These are phyloP conservation scores for Exsudoporus frostii DNA, from an alignment of 768 basidiomycete species.

Conservation along the genomic window DNA sequence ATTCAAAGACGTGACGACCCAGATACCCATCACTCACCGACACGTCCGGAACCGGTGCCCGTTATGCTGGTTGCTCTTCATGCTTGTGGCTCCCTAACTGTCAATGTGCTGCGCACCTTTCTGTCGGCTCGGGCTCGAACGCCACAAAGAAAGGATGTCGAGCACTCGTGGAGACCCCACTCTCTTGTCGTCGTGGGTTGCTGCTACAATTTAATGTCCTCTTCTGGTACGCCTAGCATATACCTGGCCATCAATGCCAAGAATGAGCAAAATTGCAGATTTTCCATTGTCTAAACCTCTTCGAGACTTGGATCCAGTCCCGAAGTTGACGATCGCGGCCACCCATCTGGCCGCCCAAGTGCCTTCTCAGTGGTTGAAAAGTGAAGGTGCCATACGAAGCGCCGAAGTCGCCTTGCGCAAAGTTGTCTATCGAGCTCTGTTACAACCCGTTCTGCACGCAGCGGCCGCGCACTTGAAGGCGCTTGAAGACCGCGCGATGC, in stretches of 20 bases:
- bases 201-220: slow-evolving; percentile 70
- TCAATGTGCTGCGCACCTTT: slow-evolving; percentile 60
- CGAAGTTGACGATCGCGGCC: slow-evolving; percentile 36
- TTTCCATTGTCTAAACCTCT: slow-evolving; percentile 48
- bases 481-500: not conserved
- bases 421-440: slow-evolving; percentile 67
- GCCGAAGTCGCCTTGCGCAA: slow-evolving; percentile 60
- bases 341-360: slow-evolving; percentile 72
- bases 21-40: not conserved
- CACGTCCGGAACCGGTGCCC: slow-evolving; percentile 29
- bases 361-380: slow-evolving; percentile 57
- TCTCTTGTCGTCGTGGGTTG: slow-evolving; percentile 68
- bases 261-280: slow-evolving; percentile 35
- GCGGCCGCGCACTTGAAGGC: not conserved
- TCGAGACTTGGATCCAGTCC: slow-evolving; percentile 13
- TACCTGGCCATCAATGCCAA: not conserved
- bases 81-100: slow-evolving; percentile 72
- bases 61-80: slow-evolving; percentile 69
- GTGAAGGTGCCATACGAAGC: slow-evolving; percentile 28
- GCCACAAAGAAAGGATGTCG: slow-evolving; percentile 1
- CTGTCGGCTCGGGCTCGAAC: slow-evolving; percentile 25
- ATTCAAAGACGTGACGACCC: not conserved
- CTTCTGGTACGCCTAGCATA: slow-evolving; percentile 37
- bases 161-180: slow-evolving; percentile 45
- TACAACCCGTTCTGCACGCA: slow-evolving; percentile 36